These are phyloP conservation scores for Parastagonospora nodorum DNA, from an alignment of 2,329 filamentous ascomycete species.

Conservation along the genomic window DNA sequence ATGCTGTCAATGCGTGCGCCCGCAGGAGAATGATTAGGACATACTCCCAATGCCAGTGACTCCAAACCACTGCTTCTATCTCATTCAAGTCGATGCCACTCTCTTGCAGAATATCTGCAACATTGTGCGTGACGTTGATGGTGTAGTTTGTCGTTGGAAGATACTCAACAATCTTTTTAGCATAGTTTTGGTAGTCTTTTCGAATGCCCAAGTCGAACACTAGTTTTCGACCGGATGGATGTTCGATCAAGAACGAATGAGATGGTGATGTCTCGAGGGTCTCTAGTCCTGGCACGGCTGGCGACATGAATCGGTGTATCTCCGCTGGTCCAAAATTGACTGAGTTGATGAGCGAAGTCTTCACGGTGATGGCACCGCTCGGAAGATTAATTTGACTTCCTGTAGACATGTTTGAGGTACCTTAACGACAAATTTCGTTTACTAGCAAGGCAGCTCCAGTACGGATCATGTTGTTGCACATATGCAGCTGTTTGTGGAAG, in stretches of 20 bases:
- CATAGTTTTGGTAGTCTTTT: constrained; percentile 51
- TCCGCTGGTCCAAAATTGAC: constrained; percentile 34
- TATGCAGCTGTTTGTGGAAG: no score
- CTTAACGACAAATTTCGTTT: no score
- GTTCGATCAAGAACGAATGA: constrained; percentile 55
- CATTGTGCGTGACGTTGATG: constrained; percentile 51
- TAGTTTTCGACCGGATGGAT: constrained; percentile 48
- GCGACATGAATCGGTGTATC: constrained; percentile 37
- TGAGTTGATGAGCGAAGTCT: constrained; percentile 43
- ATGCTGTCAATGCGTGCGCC: background rate
- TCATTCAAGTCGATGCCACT: constrained; percentile 34
- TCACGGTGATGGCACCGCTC: constrained; percentile 6
- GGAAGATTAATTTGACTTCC: background rate
- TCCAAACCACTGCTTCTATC: constrained; percentile 49
- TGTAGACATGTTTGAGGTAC: background rate
- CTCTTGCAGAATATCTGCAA: constrained; percentile 43
- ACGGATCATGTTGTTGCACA: no score
- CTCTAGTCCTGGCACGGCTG: constrained; percentile 22
- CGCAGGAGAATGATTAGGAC: background rate
- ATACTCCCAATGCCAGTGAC: constrained; percentile 55
- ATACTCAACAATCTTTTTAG: constrained; percentile 21
- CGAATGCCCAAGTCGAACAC: constrained; percentile 56
- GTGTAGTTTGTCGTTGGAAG: constrained; percentile 31
- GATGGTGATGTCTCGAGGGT: constrained; percentile 43
- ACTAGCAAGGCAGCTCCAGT: no score